Evolutionary conservation across 2,329 filamentous ascomycete species (phyloP).

Genomic region (Parasarocladium wereldwijsianum): DNA sequence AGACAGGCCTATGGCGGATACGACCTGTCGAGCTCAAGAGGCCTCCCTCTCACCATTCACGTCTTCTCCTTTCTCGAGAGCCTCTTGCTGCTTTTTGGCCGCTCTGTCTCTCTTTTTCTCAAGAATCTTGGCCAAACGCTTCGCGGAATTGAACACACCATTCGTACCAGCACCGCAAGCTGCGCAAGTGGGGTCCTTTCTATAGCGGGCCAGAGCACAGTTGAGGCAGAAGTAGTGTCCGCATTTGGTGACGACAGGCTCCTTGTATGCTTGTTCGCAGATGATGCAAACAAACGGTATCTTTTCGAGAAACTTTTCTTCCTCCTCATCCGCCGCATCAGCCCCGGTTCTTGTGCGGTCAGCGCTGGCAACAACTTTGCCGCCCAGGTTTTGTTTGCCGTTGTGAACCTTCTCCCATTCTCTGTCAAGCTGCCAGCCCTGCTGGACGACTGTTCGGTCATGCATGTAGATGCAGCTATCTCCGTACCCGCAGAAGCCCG

Average conservation of each 20-base stretch:
- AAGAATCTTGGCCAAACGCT: constrained; percentile 66
- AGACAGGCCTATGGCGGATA: too few species aligned
- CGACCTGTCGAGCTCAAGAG: too few species aligned
- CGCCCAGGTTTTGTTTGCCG: constrained; percentile 46
- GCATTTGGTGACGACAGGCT: constrained; percentile 76
- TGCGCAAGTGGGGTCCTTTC: constrained; percentile 74
- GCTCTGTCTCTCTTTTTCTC: constrained; percentile 54
- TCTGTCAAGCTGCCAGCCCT: constrained; percentile 87
- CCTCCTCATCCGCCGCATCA: constrained; percentile 32
- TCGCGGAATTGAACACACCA: constrained; percentile 81
- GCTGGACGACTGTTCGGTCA: constrained; percentile 64
- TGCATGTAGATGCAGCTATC: constrained; percentile 76
- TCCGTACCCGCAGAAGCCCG: constrained; percentile 32
- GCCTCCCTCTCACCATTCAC: constrained; percentile 20
- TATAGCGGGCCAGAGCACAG: constrained; percentile 76
- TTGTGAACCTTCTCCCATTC: constrained; percentile 85
- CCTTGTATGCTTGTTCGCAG: constrained; percentile 63
- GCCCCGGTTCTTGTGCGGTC: constrained; percentile 26
- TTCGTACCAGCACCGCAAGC: constrained; percentile 74
- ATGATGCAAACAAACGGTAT: constrained; percentile 87
- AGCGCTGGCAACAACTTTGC: constrained; percentile 47
- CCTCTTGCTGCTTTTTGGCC: constrained; percentile 40
- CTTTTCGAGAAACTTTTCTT: constrained; percentile 60
- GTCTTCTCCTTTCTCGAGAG: constrained; percentile 34
- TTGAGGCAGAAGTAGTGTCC: constrained; percentile 92